Evolutionary conservation across 176 grass and related monocot species (phyloP).

Genomic region (Juncus inflexus): DNA sequence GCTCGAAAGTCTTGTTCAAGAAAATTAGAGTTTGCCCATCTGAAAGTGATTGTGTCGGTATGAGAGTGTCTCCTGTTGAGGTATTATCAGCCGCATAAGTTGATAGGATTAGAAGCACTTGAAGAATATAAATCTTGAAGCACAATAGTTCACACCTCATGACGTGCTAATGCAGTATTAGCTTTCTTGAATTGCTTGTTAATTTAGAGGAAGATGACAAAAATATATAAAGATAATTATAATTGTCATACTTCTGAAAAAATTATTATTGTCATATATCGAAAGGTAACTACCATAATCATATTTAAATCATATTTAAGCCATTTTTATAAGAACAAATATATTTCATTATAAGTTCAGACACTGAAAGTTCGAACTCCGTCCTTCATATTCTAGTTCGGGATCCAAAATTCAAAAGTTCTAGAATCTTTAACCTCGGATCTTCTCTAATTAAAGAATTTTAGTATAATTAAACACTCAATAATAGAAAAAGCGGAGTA

Average conservation of each 20-base stretch:
- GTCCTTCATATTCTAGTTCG: too few species aligned
- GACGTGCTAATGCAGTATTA: background rate
- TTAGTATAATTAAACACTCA: too few species aligned
- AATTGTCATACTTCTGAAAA: background rate
- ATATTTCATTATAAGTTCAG: too few species aligned
- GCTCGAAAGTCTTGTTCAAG: conserved; percentile 5
- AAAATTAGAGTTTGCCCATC: conserved; percentile 43
- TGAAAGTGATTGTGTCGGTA: conserved; percentile 32
- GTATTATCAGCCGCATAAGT: conserved; percentile 18
- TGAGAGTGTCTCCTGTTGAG: conserved; percentile 18
- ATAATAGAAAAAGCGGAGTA: too few species aligned
- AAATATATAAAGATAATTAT: background rate
- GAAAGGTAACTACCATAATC: too few species aligned
- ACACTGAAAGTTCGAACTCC: too few species aligned
- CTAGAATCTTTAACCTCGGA: too few species aligned
- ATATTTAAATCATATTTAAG: too few species aligned
- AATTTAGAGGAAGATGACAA: background rate
- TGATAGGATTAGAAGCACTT: conserved; percentile 24
- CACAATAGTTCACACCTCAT: background rate
- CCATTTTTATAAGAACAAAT: too few species aligned
- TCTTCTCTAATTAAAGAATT: too few species aligned
- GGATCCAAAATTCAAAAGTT: too few species aligned
- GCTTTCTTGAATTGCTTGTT: background rate
- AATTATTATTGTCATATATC: too few species aligned
- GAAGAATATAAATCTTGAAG: background rate